phyloP scores from a whole-genome alignment of 2,329 filamentous ascomycete genomes.

The Trichoderma koningii region DNA sequence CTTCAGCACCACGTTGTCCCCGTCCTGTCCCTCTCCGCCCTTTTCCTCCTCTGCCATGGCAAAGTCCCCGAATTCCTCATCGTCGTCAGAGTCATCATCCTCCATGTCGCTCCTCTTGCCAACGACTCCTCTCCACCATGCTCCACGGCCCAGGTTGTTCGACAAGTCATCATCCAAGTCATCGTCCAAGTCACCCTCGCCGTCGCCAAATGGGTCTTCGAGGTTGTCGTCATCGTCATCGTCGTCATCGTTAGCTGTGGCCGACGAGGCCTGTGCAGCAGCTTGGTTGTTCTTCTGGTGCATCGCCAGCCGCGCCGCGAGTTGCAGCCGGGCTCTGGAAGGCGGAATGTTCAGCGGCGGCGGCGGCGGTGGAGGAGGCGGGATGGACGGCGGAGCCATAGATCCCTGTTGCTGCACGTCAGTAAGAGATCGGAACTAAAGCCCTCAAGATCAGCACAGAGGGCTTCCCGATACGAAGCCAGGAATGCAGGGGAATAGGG shows the following conservation, averaged over 20 bases:
- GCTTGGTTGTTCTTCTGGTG: constrained; percentile 65
- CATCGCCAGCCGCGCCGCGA: constrained; percentile 83
- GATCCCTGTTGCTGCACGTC: constrained; percentile 55
- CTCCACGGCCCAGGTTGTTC: constrained; percentile 40
- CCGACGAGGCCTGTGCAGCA: constrained; percentile 49
- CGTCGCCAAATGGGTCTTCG: constrained; percentile 53
- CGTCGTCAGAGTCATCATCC: constrained; percentile 48
- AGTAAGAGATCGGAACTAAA: constrained; percentile 61
- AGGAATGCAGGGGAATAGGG: constrained; percentile 5
- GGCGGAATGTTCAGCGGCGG: constrained; percentile 83
- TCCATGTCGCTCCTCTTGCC: constrained; percentile 45
- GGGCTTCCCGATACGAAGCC: background rate
- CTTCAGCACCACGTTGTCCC: constrained; percentile 52
- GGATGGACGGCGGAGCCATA: constrained; percentile 60
- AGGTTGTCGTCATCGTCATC: constrained; percentile 47
- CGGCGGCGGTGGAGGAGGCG: constrained; percentile 65
- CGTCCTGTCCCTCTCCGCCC: constrained; percentile 37
- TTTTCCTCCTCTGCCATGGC: constrained; percentile 61
- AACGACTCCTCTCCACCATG: constrained; percentile 54
- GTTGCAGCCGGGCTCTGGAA: constrained; percentile 80
- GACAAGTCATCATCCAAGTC: constrained; percentile 54
- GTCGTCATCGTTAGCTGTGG: constrained; percentile 44
- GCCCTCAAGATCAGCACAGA: constrained; percentile 28
- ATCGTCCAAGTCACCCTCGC: constrained; percentile 56
- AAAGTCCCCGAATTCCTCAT: constrained; percentile 68